Evolutionary conservation across 352 stramenopile genomes (phyloP), one percentile per base, ranked within the genome.

Genomic region (Chrysophaeum taylorii): DNA sequence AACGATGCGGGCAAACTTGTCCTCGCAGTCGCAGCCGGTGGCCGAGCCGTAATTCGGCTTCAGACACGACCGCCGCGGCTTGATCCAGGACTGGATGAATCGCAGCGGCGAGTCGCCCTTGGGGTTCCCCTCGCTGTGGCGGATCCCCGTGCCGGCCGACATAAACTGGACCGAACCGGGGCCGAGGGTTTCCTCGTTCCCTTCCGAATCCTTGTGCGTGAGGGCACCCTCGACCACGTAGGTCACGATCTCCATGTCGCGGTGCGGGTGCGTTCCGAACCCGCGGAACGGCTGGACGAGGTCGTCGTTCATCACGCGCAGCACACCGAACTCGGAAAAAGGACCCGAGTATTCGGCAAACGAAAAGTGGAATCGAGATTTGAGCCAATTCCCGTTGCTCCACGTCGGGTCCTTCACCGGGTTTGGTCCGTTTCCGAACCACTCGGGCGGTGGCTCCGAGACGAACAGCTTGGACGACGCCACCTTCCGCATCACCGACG

Each of bases 221-320:
- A 92, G 77, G 31, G 75, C 53, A 37, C 85, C 85, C n/a, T 88
- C 31, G 18, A 92, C 80, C 52, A 89, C 75, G 42, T 89, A 90
- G 0, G 84, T 88, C 39, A 89, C 71, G 72, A 92, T 92, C 77
- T 90, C 84, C 78, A 81, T 80, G 60, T 85, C 76, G 18, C 72
- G 37, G 74, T 87, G 80, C 18, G 63, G 62, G 71, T 88, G 80
- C 21, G 76, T 81, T 4, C 82, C 84, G 76, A 91, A 91, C 2
- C 84, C 85, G 39, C 80, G 54, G 23, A 73, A 60, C 15, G 84
- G 81, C 70, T 89, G 81, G n/a, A 92, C 84, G 29, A 90, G 75
- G 70, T 92, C 85, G 74, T 92, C 85, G 70, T 92, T 92, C 76
- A 92, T 85, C 15, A 92, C 85, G 15, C 84, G 62, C 29, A 92